Base-by-base conservation (phyloP, 345 rosid species). In the Excoecaria cochinchinensis region DNA sequence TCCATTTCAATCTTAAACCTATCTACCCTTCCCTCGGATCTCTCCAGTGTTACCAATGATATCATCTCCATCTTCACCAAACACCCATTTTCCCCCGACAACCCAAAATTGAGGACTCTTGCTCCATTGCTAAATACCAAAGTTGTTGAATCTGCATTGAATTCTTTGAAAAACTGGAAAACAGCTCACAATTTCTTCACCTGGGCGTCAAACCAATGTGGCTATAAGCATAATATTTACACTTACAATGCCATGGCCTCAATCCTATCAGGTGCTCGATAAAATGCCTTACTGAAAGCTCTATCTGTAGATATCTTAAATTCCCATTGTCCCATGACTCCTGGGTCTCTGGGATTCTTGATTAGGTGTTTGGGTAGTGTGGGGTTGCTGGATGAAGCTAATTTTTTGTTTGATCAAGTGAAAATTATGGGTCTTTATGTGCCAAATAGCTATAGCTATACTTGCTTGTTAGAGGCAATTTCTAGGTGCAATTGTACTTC, bases 191-290 rank as follows among this genome's bases (percentile, higher is more conserved):
- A 8, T 1, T 94, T 94, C 86, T 92, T 94, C 81, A 71, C 62
- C 36, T 92, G 97, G 97, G 90, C 87, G 0, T 87, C 95, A 1
- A 79, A 69, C 68, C 97, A 89, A 58, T 17, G 70, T 74, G 93
- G 97, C 14, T 94, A 89, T 72, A 77, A 65, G 68, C 90, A 90
- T 70, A 91, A 85, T 58, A 78, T 89, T 19, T 91, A 94, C 69
- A 80, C 91, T 80, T 90, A 85, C 81, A 94, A 92, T 75, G 92
- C 97, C 80, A 90, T 94, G 97, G 97, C 97, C 0, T 85, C 83
- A 21, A 82, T 90, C 85, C 95, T 94, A 68, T 91, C 97, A 86
- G 84, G 89, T 88, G 97, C 91, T 94, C 97, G 98, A 90, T 93
- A 88, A 79, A 87, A 85, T 85, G 91, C 87, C 87, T 78, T 79